Evolutionary conservation across 768 basidiomycete genomes (phyloP), one percentile per base, ranked within the genome.

Genomic region (Cystobasidium tubakii): DNA sequence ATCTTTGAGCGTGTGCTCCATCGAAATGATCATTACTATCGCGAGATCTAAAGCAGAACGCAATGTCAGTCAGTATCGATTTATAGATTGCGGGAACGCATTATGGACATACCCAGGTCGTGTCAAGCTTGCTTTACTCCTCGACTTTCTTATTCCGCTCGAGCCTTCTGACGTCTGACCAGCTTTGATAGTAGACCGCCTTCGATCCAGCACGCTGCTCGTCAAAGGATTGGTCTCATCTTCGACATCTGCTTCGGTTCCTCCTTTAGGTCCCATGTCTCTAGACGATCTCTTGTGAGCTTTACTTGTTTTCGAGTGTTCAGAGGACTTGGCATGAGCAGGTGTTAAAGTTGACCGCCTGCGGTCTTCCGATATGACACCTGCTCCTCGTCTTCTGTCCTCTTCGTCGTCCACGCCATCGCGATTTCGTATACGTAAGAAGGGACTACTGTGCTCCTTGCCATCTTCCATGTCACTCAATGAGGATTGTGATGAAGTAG

Each of bases 181-280:
- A 34, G 44, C n/a, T 36, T 53, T 67, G 23, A 67, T 31, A 53
- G 66, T 67, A 13, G 44, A 50, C 27, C 66, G 15, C 12, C 66
- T 23, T 44, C 66, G 39, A n/a, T 33, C 66, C 23, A 67, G 29
- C 17, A 33, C 23, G 19, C 31, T 31, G 23, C 42, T 33, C 6
- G 25, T 27, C 17, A 67, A 27, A 25, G 42, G 36, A 21, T 36
- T 36, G 12, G 9, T 25, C 29, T 50, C 66, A 29, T 54, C 50
- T 36, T 67, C 66, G 17, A 53, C 21, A 31, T 67, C 66, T 15
- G 66, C 66, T 33, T 67, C 66, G 7, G 44, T 67, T 4, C 66
- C 66, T 31, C 6, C 13, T 25, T 1, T 6, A 34, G 57, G 46
- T 50, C 46, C 46, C 46, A 50, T 50, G 21, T 50, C 46, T 50